Evolutionary conservation across 805 yeast genomes (phyloP).

Genomic region (Saccharomycopsis capsularis): DNA sequence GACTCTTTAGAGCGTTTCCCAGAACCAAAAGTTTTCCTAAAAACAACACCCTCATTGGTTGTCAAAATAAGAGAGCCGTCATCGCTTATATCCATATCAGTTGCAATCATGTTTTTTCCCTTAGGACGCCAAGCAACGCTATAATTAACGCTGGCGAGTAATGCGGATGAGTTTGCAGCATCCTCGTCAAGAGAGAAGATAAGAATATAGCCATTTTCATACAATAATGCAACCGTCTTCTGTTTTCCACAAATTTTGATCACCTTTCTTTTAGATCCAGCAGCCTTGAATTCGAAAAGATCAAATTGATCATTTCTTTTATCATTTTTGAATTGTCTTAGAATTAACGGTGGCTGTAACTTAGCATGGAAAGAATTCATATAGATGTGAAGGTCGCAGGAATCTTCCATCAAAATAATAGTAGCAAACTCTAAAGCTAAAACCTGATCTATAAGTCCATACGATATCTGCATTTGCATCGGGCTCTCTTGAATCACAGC

Average conservation of each 20-base stretch:
- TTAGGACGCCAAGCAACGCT: conserved; percentile 56
- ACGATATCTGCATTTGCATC: conserved; percentile 36
- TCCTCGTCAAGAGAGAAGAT: conserved; percentile 30
- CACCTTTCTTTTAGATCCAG: conserved; percentile 35
- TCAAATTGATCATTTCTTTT: conserved; percentile 40
- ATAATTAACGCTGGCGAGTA: conserved; percentile 40
- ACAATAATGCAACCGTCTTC: conserved; percentile 40
- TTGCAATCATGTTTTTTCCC: conserved; percentile 47
- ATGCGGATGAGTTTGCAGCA: conserved; percentile 29
- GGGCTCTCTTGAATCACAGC: conserved; percentile 37
- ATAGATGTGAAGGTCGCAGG: conserved; percentile 57
- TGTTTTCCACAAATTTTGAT: conserved; percentile 34
- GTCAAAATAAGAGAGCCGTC: conserved; percentile 67
- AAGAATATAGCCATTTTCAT: conserved; percentile 55
- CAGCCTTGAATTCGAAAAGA: conserved; percentile 44
- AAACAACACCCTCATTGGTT: conserved; percentile 65
- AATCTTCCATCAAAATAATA: conserved; percentile 45
- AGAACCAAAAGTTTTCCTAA: conserved; percentile 26
- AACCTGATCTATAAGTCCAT: conserved; percentile 46
- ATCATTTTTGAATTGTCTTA: conserved; percentile 8
- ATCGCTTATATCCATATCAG: conserved; percentile 59
- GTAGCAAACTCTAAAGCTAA: conserved; percentile 66
- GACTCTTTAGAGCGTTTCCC: conserved; percentile 30
- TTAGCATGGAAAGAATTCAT: conserved; percentile 51
- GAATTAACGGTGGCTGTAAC: conserved; percentile 30